Percentiles rank a stretch among this genome's conserved stretches.
Conservation (phyloP, 139 green algal species). For the Pseudopediastrum boryanum region DNA sequence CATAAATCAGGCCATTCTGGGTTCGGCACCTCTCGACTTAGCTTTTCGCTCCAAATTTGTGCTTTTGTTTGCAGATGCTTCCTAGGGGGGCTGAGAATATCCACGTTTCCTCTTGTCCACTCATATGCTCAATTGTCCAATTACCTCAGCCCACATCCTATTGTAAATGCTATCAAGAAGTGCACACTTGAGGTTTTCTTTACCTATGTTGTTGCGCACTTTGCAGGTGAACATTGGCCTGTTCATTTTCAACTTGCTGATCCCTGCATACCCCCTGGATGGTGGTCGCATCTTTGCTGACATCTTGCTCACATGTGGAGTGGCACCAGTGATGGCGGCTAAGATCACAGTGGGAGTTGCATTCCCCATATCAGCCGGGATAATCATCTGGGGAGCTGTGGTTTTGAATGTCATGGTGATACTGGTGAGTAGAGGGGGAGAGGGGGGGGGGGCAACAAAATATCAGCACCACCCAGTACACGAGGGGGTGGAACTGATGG, state of each 20-base stretch:
- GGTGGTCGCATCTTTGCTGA: conserved; percentile 39
- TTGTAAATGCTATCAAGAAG: no score
- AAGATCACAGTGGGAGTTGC: conserved; percentile 47
- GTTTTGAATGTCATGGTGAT: conserved; percentile 49
- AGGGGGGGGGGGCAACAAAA: background rate
- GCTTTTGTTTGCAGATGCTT: no score
- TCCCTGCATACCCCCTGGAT: conserved; percentile 79
- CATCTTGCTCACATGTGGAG: conserved; percentile 53
- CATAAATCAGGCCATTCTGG: no score
- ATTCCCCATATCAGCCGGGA: conserved; percentile 27
- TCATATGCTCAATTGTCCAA: no score
- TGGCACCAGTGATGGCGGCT: conserved; percentile 31
- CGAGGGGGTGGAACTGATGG: background rate
- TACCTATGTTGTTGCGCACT: background rate
- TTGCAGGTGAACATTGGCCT: conserved; percentile 71
- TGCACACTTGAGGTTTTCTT: no score
- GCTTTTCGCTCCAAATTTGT: no score
- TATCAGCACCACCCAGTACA: background rate
- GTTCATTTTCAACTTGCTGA: conserved; percentile 77
- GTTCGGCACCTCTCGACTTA: no score
- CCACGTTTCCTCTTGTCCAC: no score
- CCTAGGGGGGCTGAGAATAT: no score
- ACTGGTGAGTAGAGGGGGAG: conserved; percentile 18
- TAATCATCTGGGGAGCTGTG: conserved; percentile 43
- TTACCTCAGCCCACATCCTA: no score